Conservation (phyloP, 345 rosid genomes). For the Euclidium syriacum region DNA sequence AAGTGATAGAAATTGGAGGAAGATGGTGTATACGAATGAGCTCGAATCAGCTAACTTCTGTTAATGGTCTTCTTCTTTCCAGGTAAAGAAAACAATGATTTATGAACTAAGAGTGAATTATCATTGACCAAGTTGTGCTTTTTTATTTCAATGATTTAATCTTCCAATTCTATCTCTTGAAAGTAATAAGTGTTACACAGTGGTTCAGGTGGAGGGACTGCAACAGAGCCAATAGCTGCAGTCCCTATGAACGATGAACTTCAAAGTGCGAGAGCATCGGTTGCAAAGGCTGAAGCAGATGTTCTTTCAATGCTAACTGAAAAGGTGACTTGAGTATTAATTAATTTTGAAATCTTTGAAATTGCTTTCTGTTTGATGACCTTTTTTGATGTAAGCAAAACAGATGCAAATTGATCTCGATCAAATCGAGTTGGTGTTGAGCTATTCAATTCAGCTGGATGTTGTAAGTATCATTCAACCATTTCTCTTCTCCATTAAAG, state of each 20-base stretch:
- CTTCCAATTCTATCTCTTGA: constrained; percentile 23
- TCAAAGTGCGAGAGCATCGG: constrained; percentile 64
- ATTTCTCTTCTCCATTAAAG: neutral
- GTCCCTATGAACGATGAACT: constrained; percentile 83
- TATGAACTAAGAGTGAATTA: neutral
- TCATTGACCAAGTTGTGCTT: neutral
- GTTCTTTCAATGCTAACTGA: constrained; percentile 70
- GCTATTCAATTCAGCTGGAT: constrained; percentile 54
- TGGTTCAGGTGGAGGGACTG: constrained; percentile 72
- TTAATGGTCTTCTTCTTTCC: constrained; percentile 69
- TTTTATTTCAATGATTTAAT: neutral
- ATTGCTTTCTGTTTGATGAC: constrained; percentile 15
- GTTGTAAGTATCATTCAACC: constrained; percentile 38
- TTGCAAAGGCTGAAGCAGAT: constrained; percentile 74
- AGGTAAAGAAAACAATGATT: constrained; percentile 38
- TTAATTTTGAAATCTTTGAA: constrained; percentile 11
- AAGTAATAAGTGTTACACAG: constrained; percentile 53
- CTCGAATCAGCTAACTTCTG: constrained; percentile 40
- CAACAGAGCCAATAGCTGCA: constrained; percentile 75
- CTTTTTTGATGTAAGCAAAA: constrained; percentile 22
- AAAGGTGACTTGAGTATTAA: constrained; percentile 42
- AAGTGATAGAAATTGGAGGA: constrained; percentile 52
- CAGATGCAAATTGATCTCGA: constrained; percentile 74
- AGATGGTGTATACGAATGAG: constrained; percentile 84
- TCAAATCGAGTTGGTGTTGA: constrained; percentile 46